Base-by-base conservation (phyloP, 129 eudicot genomes). In the Smallanthus sonchifolius region DNA sequence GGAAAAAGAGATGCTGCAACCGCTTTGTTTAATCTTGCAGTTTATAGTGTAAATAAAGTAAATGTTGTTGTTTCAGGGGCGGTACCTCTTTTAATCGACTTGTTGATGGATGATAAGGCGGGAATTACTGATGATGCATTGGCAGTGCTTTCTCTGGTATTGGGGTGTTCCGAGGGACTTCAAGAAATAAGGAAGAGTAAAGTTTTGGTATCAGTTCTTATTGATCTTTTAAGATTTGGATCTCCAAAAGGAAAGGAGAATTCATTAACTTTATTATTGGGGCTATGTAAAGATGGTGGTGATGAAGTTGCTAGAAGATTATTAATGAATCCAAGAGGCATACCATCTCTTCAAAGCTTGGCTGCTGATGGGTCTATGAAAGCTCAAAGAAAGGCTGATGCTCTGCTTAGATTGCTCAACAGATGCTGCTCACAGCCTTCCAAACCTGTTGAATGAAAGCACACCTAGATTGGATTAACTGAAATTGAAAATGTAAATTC, bases 1-100 rank as follows among this genome's bases (percentile, higher is more conserved):
- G 96, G 98, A 9, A 93, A 90, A 80, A 74, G 84, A 75, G 98
- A 93, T 62, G 95, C 98, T 20, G 96, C 96, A 60, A 84, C 88
- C 3, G 98, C 98, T 39, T 88, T 93, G 70, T 79, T 87, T 76
- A 87, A 93, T 71, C 90, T 92, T 4, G 86, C 89, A 7, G 75
- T 89, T 54, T 86, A 84, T 32, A 75, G 81, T 11, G 84, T 67
- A 30, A 93, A 93, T 44, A 86, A 84, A 79, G 83, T 49, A 9
- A 84, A 77, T 17, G 81, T 80, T 34, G 86, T 93, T 37, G 65
- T 71, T 60, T 78, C 90, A 10, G 95, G 95, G 75, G 89, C 92
- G 2, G 82, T 92, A 67, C 89, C 96, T 37, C 70, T 85, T 82
- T 75, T 92, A 48, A 79, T 92, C 36, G 83, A 85, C 61, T 80